Evolutionary conservation across 2,329 filamentous ascomycete genomes (phyloP), one percentile per base, ranked within the genome.

Genomic region (Pseudopithomyces chartarum): DNA sequence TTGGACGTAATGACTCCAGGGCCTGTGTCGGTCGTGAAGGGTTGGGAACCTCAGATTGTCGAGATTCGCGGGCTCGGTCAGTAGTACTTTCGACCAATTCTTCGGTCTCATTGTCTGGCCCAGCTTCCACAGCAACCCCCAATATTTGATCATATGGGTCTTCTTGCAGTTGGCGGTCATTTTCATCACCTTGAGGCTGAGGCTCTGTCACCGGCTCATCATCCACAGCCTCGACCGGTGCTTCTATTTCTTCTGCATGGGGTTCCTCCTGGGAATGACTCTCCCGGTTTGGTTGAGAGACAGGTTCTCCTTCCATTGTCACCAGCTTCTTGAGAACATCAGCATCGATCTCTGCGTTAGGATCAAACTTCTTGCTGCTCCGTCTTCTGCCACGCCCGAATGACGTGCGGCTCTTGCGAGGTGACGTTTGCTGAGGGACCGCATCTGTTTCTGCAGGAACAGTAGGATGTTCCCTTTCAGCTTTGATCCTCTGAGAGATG

Each of bases 401-500:
- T 0, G 72, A 73, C n/a, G 55, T 58, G 44, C 67, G 62, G 32
- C 66, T 69, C 22, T 62, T 68, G 23, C 67, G 62, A 34, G 64
- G 64, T 33, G 65, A 66, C 38, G 54, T 52, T 52, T 47, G 58
- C 6, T 53, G 49, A 13, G n/a, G 52, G 12, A 55, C 45, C 5
- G 40, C 33, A 23, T 40, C 54, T 29, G 48, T 48, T 8, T 54
- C 49, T 29, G 50, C 56, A 39, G 53, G 54, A 26, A 23, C 40
- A 6, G 52, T 36, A 15, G 57, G 48, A 10, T 60, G 59, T 26
- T 68, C 57, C 7, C 63, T 55, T n/a, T 62, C 63, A 20, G 57
- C 51, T 49, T 65, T 66, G 51, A 81, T 59, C 33, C 60, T 58
- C 17, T 65, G 57, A 11, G 73, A 52, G 47, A 82, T 78, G n/a